Evolutionary conservation across 2,329 filamentous ascomycete genomes (phyloP).

Genomic region (Penicillium sp.): DNA sequence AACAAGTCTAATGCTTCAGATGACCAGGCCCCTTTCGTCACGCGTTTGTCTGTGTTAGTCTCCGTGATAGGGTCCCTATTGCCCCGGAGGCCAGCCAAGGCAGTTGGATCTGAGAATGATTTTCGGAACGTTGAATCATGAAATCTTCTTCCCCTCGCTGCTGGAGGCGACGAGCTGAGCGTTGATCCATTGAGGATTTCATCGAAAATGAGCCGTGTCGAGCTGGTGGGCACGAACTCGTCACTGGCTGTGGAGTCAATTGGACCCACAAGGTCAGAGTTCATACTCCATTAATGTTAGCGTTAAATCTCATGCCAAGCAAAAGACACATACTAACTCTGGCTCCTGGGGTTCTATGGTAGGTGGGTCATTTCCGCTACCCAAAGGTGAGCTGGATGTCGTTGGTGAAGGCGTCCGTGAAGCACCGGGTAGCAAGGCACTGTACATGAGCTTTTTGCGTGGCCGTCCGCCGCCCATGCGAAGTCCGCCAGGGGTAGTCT

Average conservation of each 20-base stretch:
- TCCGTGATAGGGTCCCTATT: slow-evolving; percentile 18
- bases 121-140: slow-evolving; percentile 29
- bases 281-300: slow-evolving; percentile 15
- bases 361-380: slow-evolving; percentile 2
- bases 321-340: slow-evolving; percentile 33
- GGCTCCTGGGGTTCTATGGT: slow-evolving; percentile 10
- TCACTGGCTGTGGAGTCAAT: slow-evolving; percentile 8
- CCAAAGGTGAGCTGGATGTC: slow-evolving; percentile 6
- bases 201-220: slow-evolving; percentile 32
- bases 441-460: slow-evolving; percentile 48
- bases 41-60: slow-evolving; percentile 15
- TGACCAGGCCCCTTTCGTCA: slow-evolving; percentile 44
- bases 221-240: slow-evolving; percentile 31
- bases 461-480: slow-evolving; percentile 38
- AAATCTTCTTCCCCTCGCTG: slow-evolving; percentile 6
- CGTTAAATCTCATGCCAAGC: background rate
- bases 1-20: slow-evolving; percentile 45
- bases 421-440: slow-evolving; percentile 34
- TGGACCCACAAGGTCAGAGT: background rate
- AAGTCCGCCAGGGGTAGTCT: slow-evolving; percentile 27
- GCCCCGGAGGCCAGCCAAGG: slow-evolving; percentile 20
- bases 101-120: slow-evolving; percentile 37
- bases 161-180: slow-evolving; percentile 2
- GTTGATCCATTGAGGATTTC: slow-evolving; percentile 20
- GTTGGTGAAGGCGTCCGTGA: slow-evolving; percentile 14